phyloP scores from a whole-genome alignment of 2,329 filamentous ascomycete species.

The Fusarium buxicola region DNA sequence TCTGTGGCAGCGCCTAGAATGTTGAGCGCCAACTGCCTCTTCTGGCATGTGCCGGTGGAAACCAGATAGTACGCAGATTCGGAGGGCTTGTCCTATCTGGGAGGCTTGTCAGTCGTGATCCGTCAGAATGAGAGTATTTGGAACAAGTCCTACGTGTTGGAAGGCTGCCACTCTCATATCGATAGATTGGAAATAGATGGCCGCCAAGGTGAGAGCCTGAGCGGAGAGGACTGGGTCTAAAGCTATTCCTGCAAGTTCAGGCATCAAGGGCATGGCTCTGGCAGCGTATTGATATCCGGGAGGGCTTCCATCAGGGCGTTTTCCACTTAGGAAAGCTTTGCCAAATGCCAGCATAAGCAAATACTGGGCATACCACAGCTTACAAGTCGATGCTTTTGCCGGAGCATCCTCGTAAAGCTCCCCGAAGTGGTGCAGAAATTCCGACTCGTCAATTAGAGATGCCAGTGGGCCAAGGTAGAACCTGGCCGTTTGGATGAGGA shows the following conservation, averaged over 20 bases:
- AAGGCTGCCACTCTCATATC: constrained; percentile 55
- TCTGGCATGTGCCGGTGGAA: constrained; percentile 45
- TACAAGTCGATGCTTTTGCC: constrained; percentile 26
- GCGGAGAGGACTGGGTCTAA: constrained; percentile 36
- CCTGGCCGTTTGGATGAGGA: constrained; percentile 41
- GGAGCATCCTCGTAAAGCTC: constrained; percentile 42
- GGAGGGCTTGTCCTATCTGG: constrained; percentile 49
- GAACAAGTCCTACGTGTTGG: constrained; percentile 48
- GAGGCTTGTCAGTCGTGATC: background rate
- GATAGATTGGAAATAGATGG: constrained; percentile 55
- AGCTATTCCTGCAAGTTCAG: constrained; percentile 47
- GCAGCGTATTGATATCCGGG: constrained; percentile 54
- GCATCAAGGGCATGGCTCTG: constrained; percentile 54
- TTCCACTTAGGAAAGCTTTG: constrained; percentile 46
- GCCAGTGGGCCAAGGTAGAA: constrained; percentile 39
- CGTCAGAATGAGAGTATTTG: accelerated
- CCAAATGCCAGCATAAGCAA: constrained; percentile 50
- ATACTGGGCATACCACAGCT: constrained; percentile 50
- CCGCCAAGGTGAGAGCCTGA: constrained; percentile 50
- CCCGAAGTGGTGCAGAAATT: constrained; percentile 34
- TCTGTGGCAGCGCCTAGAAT: constrained; percentile 45
- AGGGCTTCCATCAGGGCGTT: constrained; percentile 45
- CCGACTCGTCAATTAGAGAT: constrained; percentile 35
- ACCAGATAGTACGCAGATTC: constrained; percentile 49
- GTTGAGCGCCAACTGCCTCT: constrained; percentile 35